phyloP scores from a whole-genome alignment of 2,329 filamentous ascomycete species.

The Colletotrichum echinochloae region DNA sequence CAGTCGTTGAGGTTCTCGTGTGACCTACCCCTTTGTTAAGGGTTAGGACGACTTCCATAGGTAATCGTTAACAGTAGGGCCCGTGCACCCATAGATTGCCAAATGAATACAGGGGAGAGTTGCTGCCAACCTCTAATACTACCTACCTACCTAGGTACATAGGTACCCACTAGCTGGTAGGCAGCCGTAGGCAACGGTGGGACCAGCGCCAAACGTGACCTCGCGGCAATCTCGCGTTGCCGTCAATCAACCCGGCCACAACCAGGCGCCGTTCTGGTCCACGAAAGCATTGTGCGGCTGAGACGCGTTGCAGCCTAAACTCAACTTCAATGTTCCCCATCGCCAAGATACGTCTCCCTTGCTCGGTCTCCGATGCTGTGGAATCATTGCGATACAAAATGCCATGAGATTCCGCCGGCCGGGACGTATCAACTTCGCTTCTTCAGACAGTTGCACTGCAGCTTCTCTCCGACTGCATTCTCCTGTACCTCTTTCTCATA shows the following conservation, averaged over 20 bases:
- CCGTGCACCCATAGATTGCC: too few species aligned
- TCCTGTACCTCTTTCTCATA: too few species aligned
- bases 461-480: background rate
- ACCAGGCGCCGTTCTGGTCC: background rate
- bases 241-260: background rate
- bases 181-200: slow-evolving; percentile 8
- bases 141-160: too few species aligned
- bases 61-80: too few species aligned
- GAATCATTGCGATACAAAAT: background rate
- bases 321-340: background rate
- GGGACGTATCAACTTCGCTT: background rate
- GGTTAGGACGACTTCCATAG: too few species aligned
- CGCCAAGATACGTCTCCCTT: background rate
- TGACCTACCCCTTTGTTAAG: too few species aligned
- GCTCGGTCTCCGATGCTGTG: too few species aligned
- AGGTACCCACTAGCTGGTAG: background rate
- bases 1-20: too few species aligned
- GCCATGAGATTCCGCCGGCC: too few species aligned
- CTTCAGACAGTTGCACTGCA: background rate
- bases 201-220: slow-evolving; percentile 2
- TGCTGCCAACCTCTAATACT: too few species aligned
- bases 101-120: too few species aligned
- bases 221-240: slow-evolving; percentile 8
- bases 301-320: slow-evolving; percentile 15
- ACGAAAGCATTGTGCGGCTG: background rate